Conservation (phyloP, 371 early-diverging fungal genomes). For the Lichtheimia ramosa region DNA sequence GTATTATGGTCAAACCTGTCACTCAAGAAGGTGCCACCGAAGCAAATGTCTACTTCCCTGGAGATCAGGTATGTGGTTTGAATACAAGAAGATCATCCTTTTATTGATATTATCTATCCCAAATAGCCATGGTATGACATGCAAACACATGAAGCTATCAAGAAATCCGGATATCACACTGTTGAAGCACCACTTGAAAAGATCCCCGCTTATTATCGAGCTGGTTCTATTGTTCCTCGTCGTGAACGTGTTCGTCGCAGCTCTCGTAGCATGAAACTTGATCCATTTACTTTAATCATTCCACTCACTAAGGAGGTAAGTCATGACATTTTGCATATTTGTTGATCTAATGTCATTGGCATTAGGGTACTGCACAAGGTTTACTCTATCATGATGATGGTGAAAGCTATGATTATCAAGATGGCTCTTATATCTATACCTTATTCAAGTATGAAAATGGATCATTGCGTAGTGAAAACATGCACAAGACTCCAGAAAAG, state of each 20-base stretch:
- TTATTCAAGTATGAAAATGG: constrained; percentile 40
- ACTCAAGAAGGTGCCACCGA: constrained; percentile 49
- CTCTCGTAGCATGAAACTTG: constrained; percentile 75
- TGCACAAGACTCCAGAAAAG: constrained; percentile 23
- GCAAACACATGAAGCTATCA: constrained; percentile 45
- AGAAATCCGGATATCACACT: constrained; percentile 45
- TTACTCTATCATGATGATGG: constrained; percentile 90
- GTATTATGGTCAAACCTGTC: constrained; percentile 79
- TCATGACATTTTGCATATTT: not conserved
- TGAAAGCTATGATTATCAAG: constrained; percentile 70
- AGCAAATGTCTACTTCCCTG: constrained; percentile 73
- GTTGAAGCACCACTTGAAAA: constrained; percentile 71
- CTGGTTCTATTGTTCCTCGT: constrained; percentile 85
- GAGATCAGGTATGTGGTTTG: constrained; percentile 25
- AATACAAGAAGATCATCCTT: not conserved
- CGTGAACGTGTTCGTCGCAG: constrained; percentile 88
- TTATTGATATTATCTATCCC: constrained; percentile 1
- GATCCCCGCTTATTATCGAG: constrained; percentile 84
- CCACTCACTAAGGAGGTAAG: constrained; percentile 62
- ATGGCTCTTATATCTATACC: constrained; percentile 61
- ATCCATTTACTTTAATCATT: constrained; percentile 91
- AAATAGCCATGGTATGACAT: constrained; percentile 81
- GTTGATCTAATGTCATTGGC: not conserved
- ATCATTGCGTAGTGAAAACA: constrained; percentile 24
- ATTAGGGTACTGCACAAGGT: constrained; percentile 71